These are phyloP conservation scores for Boletus subparvulus DNA, from an alignment of 768 basidiomycete genomes.

Conservation along the genomic window DNA sequence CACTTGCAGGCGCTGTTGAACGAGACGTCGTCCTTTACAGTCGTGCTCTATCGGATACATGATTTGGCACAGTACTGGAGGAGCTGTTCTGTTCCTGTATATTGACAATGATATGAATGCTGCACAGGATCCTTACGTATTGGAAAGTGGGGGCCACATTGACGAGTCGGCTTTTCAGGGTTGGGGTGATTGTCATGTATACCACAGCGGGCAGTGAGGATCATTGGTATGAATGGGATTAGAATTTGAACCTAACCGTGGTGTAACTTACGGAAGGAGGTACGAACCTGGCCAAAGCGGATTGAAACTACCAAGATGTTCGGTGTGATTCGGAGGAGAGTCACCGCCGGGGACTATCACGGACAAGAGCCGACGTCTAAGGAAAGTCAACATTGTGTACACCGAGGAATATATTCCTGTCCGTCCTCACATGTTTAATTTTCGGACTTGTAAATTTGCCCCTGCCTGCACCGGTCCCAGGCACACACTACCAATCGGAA, in stretches of 20 bases:
- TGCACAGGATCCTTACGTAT: conserved; percentile 4
- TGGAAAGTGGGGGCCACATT: neutral
- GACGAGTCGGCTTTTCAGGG: neutral
- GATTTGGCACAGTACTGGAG: conserved; percentile 89
- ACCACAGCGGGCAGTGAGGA: neutral
- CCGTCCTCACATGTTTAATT: neutral
- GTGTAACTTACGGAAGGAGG: too few relatives aligned
- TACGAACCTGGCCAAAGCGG: too few relatives aligned
- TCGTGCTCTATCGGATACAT: conserved; percentile 91
- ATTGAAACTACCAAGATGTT: neutral
- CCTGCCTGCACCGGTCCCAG: too few relatives aligned
- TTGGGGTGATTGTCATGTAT: neutral
- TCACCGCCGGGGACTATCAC: too few relatives aligned
- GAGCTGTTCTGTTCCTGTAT: conserved; percentile 41
- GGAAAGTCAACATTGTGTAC: too few relatives aligned
- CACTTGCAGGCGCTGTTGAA: conserved; percentile 92
- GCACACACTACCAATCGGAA: neutral
- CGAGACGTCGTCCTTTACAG: conserved; percentile 92
- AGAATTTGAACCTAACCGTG: too few relatives aligned
- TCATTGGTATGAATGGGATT: neutral
- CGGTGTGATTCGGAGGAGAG: too few relatives aligned
- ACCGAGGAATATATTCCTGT: neutral
- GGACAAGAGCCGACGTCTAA: too few relatives aligned
- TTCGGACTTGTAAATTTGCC: neutral
- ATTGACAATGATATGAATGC: conserved; percentile 1